Base-by-base conservation (phyloP, 768 basidiomycete genomes). In the Lactarius akahatsu region DNA sequence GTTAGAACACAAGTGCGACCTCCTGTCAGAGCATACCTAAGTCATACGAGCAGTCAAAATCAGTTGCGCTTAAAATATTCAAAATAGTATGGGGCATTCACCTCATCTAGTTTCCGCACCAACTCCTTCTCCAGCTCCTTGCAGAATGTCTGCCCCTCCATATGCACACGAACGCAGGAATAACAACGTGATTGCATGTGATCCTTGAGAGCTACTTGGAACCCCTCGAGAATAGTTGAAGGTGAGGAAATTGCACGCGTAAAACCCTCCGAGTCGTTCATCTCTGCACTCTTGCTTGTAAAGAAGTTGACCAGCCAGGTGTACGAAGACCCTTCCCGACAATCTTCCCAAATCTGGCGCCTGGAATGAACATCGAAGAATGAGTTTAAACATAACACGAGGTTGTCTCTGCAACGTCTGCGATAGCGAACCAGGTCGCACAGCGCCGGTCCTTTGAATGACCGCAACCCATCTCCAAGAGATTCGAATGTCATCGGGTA, bases 121-220 rank as follows among this genome's bases (percentile, higher is more conserved):
- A 62, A 30, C 50, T 54, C 38, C 10, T 30, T 20, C 61, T 62
- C 26, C 7, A 62, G 30, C 28, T 62, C 50, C 20, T 28, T 52
- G 23, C 9, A 54, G 50, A 52, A 54, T 6, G 52, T 28, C 36
- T 62, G 36, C 15, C 38, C 38, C 20, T 62, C 61, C 16, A 54
- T 30, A 6, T 62, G 26, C 26, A 54, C 50, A 13, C 47, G 26
- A 18, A 15, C 28, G 36, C 61, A 62, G 60, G 38, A 38, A 18
- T 16, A 3, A 23, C 50, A 62, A 18, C 9, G 8, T 6, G 50
- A 36, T 6, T 23, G 8, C 20, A 28, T 52, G 60, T 61, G 60
- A 16, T 13, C 9, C 34, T 36, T 47, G 50, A 61, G 60, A 10
- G 60, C 50, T 2, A 13, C 10, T 50, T 52, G 26, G 47, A 38